phyloP scores from a whole-genome alignment of 2,329 filamentous ascomycete genomes.

The Colletotrichum sp. region DNA sequence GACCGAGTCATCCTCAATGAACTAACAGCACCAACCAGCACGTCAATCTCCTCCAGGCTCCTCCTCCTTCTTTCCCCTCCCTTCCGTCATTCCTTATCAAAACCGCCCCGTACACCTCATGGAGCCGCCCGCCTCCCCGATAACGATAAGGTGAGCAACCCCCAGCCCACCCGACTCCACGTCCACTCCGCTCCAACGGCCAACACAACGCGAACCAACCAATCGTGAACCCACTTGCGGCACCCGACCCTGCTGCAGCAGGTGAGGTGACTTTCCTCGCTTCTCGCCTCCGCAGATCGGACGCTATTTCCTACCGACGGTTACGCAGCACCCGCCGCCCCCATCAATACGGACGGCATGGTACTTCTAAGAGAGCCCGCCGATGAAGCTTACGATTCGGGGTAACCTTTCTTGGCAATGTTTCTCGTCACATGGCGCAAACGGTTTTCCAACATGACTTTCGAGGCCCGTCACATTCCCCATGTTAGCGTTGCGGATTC shows the following conservation, averaged over 20 bases:
- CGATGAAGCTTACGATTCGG: neutral
- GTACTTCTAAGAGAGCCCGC: neutral
- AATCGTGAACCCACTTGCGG: neutral
- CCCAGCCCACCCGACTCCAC: neutral
- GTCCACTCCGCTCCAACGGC: neutral
- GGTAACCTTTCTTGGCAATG: neutral
- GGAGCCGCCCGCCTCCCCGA: neutral
- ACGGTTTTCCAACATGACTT: neutral
- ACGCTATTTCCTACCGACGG: neutral
- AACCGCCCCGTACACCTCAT: neutral
- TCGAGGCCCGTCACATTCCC: neutral
- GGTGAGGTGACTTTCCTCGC: neutral
- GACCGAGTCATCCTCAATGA: neutral
- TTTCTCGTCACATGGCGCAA: neutral
- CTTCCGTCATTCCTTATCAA: neutral
- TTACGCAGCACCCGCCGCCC: neutral
- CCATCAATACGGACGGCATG: neutral
- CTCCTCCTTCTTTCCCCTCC: neutral
- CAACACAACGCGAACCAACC: neutral
- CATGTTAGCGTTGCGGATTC: neutral
- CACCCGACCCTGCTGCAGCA: neutral
- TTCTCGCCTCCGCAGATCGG: neutral
- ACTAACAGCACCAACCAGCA: neutral
- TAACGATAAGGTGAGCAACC: neutral
- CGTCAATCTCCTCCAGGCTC: neutral